Evolutionary conservation across 768 basidiomycete genomes (phyloP).

Genomic region (Tubosaeta sp.): DNA sequence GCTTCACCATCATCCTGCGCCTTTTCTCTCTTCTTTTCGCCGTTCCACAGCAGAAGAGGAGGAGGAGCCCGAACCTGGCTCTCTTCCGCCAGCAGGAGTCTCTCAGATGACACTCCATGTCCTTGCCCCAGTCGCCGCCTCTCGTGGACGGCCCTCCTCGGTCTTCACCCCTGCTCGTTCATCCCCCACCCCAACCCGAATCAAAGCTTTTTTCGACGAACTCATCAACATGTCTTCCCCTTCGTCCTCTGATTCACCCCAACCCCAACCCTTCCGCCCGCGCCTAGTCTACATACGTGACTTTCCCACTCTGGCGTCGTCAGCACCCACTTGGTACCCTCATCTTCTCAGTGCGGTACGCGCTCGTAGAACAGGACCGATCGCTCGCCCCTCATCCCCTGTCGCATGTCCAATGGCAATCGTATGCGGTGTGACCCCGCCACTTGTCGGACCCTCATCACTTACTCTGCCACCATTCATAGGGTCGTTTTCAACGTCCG

Average conservation of each 20-base stretch:
- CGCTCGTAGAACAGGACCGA: slow-evolving; percentile 62
- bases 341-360: slow-evolving; percentile 76
- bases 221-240: slow-evolving; percentile 59
- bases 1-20: slow-evolving; percentile 53
- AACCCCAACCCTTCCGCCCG: slow-evolving; percentile 37
- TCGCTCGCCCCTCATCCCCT: slow-evolving; percentile 56
- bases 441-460: slow-evolving; percentile 51
- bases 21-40: slow-evolving; percentile 26
- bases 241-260: slow-evolving; percentile 23
- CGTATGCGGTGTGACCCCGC: slow-evolving; percentile 82
- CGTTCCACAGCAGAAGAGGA: slow-evolving; percentile 35
- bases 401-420: slow-evolving; percentile 72
- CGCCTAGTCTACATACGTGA: slow-evolving; percentile 84
- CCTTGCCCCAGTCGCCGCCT: slow-evolving; percentile 32
- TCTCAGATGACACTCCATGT: slow-evolving; percentile 48
- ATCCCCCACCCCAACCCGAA: slow-evolving; percentile 46
- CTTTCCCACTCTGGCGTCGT: slow-evolving; percentile 68
- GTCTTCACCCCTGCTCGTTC: slow-evolving; percentile 38
- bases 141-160: slow-evolving; percentile 33
- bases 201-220: slow-evolving; percentile 72
- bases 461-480: slow-evolving; percentile 6
- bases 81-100: slow-evolving; percentile 30
- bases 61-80: slow-evolving; percentile 47
- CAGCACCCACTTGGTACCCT: slow-evolving; percentile 77
- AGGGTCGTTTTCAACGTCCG: slow-evolving; percentile 9